These are phyloP conservation scores for Acanthamoeba polyphaga DNA, from an alignment of 208 protist species.

Conservation along the genomic window DNA sequence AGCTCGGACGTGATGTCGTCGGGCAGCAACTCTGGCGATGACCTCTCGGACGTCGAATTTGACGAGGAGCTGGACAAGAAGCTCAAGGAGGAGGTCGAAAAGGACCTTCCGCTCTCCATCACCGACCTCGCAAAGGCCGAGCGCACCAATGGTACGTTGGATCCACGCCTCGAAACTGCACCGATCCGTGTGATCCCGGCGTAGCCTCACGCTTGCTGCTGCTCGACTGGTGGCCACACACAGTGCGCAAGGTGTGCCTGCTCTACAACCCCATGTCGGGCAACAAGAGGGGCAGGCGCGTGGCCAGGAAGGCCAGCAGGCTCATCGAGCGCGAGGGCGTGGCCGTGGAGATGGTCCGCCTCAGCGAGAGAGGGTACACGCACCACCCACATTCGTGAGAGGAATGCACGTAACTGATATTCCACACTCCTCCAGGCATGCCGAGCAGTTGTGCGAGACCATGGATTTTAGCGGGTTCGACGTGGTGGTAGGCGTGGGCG, in stretches of 20 bases:
- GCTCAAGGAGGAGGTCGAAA: conserved; percentile 65
- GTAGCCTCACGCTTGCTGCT: neutral
- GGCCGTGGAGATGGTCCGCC: conserved; percentile 3
- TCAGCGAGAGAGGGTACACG: conserved; percentile 1
- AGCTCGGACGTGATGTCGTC: neutral
- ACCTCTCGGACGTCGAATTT: conserved; percentile 34
- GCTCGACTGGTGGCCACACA: neutral
- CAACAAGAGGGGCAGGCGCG: conserved; percentile 36
- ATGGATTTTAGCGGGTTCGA: conserved; percentile 22
- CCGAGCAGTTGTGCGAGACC: conserved; percentile 44
- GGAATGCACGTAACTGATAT: neutral
- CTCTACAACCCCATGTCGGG: conserved; percentile 70
- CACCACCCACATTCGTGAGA: neutral
- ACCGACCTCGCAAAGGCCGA: conserved; percentile 40
- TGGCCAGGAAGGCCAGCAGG: conserved; percentile 7
- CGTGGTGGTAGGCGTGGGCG: conserved; percentile 31
- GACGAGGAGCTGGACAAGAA: conserved; percentile 69
- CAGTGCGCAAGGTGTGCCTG: conserved; percentile 58
- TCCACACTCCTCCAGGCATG: neutral
- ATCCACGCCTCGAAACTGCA: neutral
- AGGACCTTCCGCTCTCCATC: conserved; percentile 54
- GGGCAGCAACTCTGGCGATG: neutral
- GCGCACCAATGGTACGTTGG: conserved; percentile 23
- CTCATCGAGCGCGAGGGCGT: conserved; percentile 26
- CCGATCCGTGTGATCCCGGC: neutral